Evolutionary conservation across 139 green algal genomes (phyloP), one percentile per base, ranked within the genome.

Genomic region (Chlorella sp.): DNA sequence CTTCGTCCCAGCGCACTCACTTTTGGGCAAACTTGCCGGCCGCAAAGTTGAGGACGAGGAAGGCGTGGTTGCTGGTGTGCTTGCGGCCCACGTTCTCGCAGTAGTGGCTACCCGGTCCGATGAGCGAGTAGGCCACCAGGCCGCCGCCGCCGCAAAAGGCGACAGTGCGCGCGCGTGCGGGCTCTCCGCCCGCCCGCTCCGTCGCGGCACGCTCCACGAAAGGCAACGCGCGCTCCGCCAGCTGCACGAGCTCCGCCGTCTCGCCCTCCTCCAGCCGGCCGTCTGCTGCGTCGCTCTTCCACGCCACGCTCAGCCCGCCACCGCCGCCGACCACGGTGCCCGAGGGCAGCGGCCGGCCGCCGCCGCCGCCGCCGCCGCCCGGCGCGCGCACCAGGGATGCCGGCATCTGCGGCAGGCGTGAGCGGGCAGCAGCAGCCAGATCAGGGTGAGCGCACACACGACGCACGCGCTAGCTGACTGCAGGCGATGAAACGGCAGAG

Each of bases 61-160:
- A 94, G 7, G 90, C 76, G 29, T 90, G 81, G 73, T 96, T 95
- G 83, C 77, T 89, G 36, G 73, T 67, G 77, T 95, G 91, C 17
- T 36, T 41, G 9, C 91, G 87, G 6, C 84, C 82, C 15, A 94
- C 79, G 59, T 85, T 80, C 55, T 79, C 76, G 77, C 92, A 97
- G 43, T 76, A 91, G 72, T 97, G 92, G 77, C 82, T 88, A 35
- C 91, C 92, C 5, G 89, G 86, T 2, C 92, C 92, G n/a, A 90
- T 75, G 51, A 95, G 82, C 64, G 83, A 84, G 83, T 91, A 96
- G 17, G 90, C 77, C 31, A 95, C 84, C 12, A 71, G 81, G 53
- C 79, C 85, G 61, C 43, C 80, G 23, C 82, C 71, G 27, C 92
- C 91, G 69, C 87, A 92, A 45, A 89, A 91, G 0, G 83, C 79